phyloP scores from a whole-genome alignment of 345 rosid species.

The Excoecaria cochinchinensis region DNA sequence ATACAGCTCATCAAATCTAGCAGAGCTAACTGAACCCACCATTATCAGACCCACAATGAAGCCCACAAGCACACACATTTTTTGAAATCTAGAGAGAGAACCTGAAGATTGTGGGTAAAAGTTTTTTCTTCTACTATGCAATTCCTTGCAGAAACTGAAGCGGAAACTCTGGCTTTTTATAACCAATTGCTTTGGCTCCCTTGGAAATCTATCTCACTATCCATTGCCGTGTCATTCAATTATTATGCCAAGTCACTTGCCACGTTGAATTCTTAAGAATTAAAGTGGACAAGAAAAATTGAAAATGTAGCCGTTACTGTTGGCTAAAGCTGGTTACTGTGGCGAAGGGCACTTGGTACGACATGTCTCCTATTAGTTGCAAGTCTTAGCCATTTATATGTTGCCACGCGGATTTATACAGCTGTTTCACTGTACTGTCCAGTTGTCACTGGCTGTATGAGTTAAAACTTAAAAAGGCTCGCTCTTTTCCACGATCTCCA shows the following conservation, averaged over 20 bases:
- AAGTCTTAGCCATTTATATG: background rate
- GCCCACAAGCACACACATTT: conserved; percentile 23
- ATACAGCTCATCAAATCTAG: conserved; percentile 73
- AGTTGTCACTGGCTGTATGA: conserved; percentile 44
- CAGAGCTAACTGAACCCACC: conserved; percentile 39
- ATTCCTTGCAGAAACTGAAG: background rate
- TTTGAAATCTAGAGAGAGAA: background rate
- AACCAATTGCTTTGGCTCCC: conserved; percentile 37
- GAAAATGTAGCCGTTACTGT: conserved; percentile 27
- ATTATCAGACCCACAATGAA: conserved; percentile 36
- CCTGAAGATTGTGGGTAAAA: no score
- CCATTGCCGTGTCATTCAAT: conserved; percentile 16
- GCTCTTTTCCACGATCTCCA: conserved; percentile 18
- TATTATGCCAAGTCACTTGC: background rate
- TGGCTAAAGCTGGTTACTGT: conserved; percentile 38
- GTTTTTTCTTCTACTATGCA: conserved; percentile 19
- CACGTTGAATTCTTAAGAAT: background rate
- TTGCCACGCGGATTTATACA: conserved; percentile 16
- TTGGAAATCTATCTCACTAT: conserved; percentile 17
- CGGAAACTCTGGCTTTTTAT: conserved; percentile 28
- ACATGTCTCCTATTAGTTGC: conserved; percentile 9
- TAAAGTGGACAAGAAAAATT: background rate
- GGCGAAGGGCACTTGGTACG: conserved; percentile 14
- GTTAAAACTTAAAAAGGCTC: conserved; percentile 22
- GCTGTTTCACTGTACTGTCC: conserved; percentile 41